Evolutionary conservation across 352 stramenopile genomes (phyloP), one percentile per base, ranked within the genome.

Genomic region (Globisporangium canariense): DNA sequence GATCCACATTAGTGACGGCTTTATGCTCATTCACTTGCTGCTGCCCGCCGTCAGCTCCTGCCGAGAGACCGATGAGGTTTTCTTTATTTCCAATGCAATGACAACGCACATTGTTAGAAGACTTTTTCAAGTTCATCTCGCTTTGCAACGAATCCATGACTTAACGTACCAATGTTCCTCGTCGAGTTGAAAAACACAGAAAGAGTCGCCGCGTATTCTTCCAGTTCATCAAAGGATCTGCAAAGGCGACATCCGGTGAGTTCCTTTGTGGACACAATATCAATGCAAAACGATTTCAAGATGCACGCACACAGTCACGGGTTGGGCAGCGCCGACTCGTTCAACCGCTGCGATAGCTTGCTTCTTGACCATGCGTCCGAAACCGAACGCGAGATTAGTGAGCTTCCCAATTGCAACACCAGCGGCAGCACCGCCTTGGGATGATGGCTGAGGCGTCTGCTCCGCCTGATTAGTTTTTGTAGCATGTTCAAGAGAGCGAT

Each of bases 311-410:
- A 89, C 67, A 53, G 73, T 66, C 20, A 85, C 59, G n/a, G 71
- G 61, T 34, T 81, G 81, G 0, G 82, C 81, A 34, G 83, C 79
- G 18, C 81, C 83, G 16, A 89, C 83, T 20, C 86, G 82, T 66
- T 94, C 86, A 16, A 94, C 86, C 8, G 82, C 86, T 34, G 86
- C 83, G 50, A 92, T 89, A 7, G 86, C 83, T 68, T 94, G 86
- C 52, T 92, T 94, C 67, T 92, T 92, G 49, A 94, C 81, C 81
- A 92, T 92, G 18, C 83, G 76, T 6, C 86, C 86, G 59, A 94
- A 94, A 0, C 86, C 86, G 60, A 87, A 86, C 0, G 86, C 86
- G n/a, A 94, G 58, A 61, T 88, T 91, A 10, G 83, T 93, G 34
- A 94, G 66, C 53, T 93, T 91, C 50, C 81, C 81, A 38, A 93